These are phyloP conservation scores for Xylaria cubensis DNA, from an alignment of 495 filamentous ascomycete species.

Conservation along the genomic window DNA sequence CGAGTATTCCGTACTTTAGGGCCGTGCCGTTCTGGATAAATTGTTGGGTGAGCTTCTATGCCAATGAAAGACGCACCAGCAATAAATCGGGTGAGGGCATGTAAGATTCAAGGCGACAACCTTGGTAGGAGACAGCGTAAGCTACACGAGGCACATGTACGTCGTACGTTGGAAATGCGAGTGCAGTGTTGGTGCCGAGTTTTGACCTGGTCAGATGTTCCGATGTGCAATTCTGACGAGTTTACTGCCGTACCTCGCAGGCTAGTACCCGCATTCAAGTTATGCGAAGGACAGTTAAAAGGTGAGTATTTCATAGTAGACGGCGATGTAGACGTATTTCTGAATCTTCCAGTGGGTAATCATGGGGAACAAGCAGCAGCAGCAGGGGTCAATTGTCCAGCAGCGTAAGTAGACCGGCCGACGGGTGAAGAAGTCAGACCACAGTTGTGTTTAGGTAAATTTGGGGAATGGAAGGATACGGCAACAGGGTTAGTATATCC, in stretches of 20 bases:
- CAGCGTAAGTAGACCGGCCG: neutral
- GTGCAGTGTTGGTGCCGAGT: conserved; percentile 6
- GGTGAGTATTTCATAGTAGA: conserved; percentile 9
- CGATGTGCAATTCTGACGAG: neutral
- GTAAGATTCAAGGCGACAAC: conserved; percentile 14
- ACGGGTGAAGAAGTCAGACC: conserved; percentile 21
- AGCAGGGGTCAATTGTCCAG: conserved; percentile 4
- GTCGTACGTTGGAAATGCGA: conserved; percentile 10
- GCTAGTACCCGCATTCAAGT: conserved; percentile 4
- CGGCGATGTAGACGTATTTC: neutral
- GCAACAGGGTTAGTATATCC: neutral
- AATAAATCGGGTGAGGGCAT: neutral
- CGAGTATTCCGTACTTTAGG: neutral
- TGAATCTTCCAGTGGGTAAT: conserved; percentile 3
- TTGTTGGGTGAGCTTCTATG: neutral
- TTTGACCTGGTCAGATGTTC: conserved; percentile 9
- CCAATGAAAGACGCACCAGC: conserved; percentile 8
- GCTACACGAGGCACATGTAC: conserved; percentile 12
- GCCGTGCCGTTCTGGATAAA: neutral
- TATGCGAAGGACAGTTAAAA: neutral
- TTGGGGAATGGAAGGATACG: conserved; percentile 8
- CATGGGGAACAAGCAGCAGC: neutral
- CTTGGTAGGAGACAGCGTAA: neutral
- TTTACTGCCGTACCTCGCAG: conserved; percentile 6
- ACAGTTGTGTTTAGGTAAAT: conserved; percentile 15